phyloP scores from a whole-genome alignment of 768 basidiomycete genomes.

The Lentinula aciculospora region DNA sequence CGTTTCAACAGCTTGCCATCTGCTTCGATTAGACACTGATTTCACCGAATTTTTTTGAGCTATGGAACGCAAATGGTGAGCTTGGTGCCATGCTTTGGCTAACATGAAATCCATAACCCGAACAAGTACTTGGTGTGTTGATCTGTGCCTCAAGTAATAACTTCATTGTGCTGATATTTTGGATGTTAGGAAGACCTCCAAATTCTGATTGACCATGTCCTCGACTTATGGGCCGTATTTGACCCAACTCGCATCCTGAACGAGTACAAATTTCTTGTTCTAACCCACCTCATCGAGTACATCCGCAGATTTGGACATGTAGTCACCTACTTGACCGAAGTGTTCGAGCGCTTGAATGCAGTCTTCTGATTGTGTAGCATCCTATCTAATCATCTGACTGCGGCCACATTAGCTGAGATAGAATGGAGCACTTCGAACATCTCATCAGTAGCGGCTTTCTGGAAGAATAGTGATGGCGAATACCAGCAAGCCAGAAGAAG shows the following conservation, averaged over 20 bases:
- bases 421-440: conserved; percentile 26
- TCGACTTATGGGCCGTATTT: conserved; percentile 15
- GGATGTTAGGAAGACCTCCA: conserved; percentile 13
- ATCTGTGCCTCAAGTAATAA: too few species aligned
- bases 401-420: conserved; percentile 32
- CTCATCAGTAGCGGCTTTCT: conserved; percentile 25
- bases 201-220: conserved; percentile 14
- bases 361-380: conserved; percentile 30
- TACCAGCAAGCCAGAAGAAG: neutral
- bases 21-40: conserved; percentile 29
- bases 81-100: conserved; percentile 36
- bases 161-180: neutral
- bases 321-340: conserved; percentile 28
- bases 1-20: conserved; percentile 25
- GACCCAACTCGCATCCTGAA: conserved; percentile 20
- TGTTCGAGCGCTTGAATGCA: conserved; percentile 32
- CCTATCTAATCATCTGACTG: conserved; percentile 27
- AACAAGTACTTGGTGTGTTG: conserved; percentile 29
- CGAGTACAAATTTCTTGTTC: conserved; percentile 28
- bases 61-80: conserved; percentile 26
- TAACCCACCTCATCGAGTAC: conserved; percentile 22
- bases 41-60: conserved; percentile 16
- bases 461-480: conserved; percentile 8
- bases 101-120: conserved; percentile 27
- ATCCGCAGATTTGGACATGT: conserved; percentile 26